A percentile compares a stretch with the other conserved stretches of the same genome.
phyloP scores from a whole-genome alignment of 192 early-diverging fungal genomes.

The Coemansia sp. region DNA sequence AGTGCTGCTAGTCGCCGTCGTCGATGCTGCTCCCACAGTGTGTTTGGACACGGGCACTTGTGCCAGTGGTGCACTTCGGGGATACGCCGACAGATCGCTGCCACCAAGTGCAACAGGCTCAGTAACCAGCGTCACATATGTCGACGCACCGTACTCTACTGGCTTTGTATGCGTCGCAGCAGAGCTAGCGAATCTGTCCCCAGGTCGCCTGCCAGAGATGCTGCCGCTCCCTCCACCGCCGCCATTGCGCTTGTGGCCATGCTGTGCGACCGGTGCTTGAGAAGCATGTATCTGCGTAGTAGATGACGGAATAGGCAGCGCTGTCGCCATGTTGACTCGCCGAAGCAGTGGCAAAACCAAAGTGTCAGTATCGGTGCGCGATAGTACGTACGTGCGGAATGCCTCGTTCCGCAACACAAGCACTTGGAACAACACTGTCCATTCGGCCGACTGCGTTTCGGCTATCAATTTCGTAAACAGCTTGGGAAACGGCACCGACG shows the following conservation, averaged over 20 bases:
- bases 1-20: background rate
- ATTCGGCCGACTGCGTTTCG: constrained; percentile 32
- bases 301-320: constrained; percentile 35
- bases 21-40: background rate
- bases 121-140: background rate
- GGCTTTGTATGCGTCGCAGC: background rate
- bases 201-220: background rate
- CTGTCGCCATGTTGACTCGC: constrained; percentile 30
- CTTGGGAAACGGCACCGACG: constrained; percentile 38
- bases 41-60: background rate
- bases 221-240: background rate
- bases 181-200: constrained; percentile 2
- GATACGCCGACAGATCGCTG: background rate
- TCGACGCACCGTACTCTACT: background rate
- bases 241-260: constrained; percentile 4
- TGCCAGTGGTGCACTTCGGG: background rate
- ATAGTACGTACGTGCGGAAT: constrained; percentile 47
- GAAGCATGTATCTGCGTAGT: background rate
- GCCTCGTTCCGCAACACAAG: constrained; percentile 40
- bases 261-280: background rate
- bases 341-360: constrained; percentile 45
- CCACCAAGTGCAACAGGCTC: background rate
- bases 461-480: constrained; percentile 36
- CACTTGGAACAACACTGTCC: constrained; percentile 37
- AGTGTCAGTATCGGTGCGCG: constrained; percentile 51